Evolutionary conservation across 2,329 filamentous ascomycete species (phyloP).

Genomic region (Aspergillus aculeatinus): DNA sequence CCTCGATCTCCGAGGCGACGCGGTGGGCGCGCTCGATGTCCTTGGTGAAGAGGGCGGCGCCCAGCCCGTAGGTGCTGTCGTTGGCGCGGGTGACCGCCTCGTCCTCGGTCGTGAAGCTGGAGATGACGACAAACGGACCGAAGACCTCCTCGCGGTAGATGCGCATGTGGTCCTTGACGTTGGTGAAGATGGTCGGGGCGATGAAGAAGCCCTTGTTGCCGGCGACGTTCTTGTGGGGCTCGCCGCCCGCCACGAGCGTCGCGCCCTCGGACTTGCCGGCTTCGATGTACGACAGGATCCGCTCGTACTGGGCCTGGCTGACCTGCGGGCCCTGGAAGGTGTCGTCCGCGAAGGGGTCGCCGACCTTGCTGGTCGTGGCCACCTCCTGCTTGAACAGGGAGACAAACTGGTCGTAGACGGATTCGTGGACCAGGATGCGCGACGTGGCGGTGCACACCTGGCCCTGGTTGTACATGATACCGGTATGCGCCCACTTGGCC

Average conservation of each 20-base stretch:
- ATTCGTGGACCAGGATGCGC: conserved; percentile 59
- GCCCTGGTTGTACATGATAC: conserved; percentile 48
- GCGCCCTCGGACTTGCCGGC: conserved; percentile 70
- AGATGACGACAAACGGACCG: conserved; percentile 60
- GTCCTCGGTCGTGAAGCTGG: conserved; percentile 59
- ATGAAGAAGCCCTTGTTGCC: conserved; percentile 66
- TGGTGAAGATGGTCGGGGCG: conserved; percentile 58
- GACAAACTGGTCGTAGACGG: conserved; percentile 35
- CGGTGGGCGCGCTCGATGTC: conserved; percentile 64
- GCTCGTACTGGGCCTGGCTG: conserved; percentile 38
- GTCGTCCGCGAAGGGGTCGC: conserved; percentile 37
- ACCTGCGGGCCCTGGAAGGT: conserved; percentile 40
- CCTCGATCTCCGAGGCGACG: conserved; percentile 57
- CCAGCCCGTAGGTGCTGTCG: conserved; percentile 47
- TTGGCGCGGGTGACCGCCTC: conserved; percentile 60
- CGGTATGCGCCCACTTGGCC: conserved; percentile 65
- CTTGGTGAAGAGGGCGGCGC: conserved; percentile 42
- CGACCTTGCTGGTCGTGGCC: conserved; percentile 35
- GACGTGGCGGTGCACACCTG: conserved; percentile 38
- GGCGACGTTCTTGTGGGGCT: conserved; percentile 53
- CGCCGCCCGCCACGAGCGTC: conserved; percentile 63
- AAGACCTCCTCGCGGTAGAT: conserved; percentile 65
- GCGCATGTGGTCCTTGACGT: conserved; percentile 57
- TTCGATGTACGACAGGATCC: conserved; percentile 68
- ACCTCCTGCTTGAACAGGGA: conserved; percentile 33